Evolutionary conservation across 2,329 filamentous ascomycete species (phyloP).

Genomic region (Talaromyces rugulosus): DNA sequence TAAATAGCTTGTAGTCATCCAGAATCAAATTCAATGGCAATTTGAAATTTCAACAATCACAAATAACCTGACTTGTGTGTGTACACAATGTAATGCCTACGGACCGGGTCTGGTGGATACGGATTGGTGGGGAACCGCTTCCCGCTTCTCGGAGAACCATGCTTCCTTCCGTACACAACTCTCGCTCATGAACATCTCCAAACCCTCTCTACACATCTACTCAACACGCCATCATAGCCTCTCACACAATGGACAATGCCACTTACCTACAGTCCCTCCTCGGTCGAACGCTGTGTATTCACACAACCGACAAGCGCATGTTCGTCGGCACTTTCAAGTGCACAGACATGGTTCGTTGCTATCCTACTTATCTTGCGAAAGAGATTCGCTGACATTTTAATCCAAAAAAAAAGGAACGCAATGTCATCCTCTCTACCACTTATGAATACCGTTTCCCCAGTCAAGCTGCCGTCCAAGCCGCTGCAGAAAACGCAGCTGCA

Average conservation of each 20-base stretch:
- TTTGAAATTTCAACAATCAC: background rate
- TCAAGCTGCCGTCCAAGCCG: constrained; percentile 42
- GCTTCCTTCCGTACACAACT: background rate
- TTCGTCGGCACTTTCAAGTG: constrained; percentile 92
- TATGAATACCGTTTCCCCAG: constrained; percentile 84
- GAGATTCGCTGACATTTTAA: background rate
- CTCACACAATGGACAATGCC: constrained; percentile 33
- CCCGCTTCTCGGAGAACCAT: background rate
- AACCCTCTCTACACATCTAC: background rate
- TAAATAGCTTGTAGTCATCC: background rate
- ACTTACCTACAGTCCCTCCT: constrained; percentile 57
- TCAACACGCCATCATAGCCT: background rate
- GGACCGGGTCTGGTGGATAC: background rate
- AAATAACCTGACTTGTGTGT: background rate
- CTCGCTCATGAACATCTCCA: background rate
- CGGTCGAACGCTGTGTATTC: constrained; percentile 73
- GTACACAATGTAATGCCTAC: background rate
- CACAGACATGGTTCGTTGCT: constrained; percentile 71
- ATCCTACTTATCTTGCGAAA: background rate
- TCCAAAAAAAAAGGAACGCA: constrained; percentile 62
- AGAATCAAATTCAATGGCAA: background rate
- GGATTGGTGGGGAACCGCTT: background rate
- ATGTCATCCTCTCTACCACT: constrained; percentile 79
- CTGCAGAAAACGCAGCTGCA: constrained; percentile 25
- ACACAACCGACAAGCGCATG: constrained; percentile 77